Conservation (phyloP, 345 rosid species). For the Conringia planisiliqua region DNA sequence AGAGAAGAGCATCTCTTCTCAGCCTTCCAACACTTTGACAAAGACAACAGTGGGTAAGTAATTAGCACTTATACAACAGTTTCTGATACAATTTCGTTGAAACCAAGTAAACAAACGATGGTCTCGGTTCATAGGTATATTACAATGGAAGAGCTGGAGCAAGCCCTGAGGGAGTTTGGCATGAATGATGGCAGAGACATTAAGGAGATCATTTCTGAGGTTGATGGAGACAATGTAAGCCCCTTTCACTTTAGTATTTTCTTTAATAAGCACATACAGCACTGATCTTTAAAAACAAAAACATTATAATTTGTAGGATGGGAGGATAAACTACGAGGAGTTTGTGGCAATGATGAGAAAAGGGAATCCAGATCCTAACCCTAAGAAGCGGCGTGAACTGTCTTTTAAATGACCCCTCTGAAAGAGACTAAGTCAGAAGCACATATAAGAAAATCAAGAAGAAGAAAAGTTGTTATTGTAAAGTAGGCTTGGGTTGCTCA, state of each 20-base stretch:
- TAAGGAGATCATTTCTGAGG: slow-evolving; percentile 77
- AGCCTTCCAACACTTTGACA: slow-evolving; percentile 84
- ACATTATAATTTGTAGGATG: slow-evolving; percentile 49
- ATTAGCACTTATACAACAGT: neutral
- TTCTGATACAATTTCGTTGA: neutral
- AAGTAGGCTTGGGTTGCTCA: slow-evolving; percentile 34
- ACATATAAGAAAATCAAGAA: slow-evolving; percentile 25
- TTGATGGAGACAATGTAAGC: slow-evolving; percentile 73
- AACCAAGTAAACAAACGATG: slow-evolving; percentile 3
- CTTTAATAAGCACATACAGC: neutral
- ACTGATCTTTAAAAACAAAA: neutral
- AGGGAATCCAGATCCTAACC: slow-evolving; percentile 77
- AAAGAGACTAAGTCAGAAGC: slow-evolving; percentile 13
- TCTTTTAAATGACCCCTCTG: slow-evolving; percentile 26
- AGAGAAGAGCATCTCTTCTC: slow-evolving; percentile 74
- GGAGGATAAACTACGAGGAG: slow-evolving; percentile 85
- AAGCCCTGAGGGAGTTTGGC: slow-evolving; percentile 79
- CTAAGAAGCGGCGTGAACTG: slow-evolving; percentile 78
- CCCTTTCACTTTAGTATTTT: neutral
- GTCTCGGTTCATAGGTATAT: slow-evolving; percentile 39
- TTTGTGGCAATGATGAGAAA: slow-evolving; percentile 96
- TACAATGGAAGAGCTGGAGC: slow-evolving; percentile 88
- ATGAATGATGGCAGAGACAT: slow-evolving; percentile 76
- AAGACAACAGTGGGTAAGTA: slow-evolving; percentile 79
- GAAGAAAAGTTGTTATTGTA: neutral